phyloP scores from a whole-genome alignment of 2,329 filamentous ascomycete genomes.

The Epichloe brachyelytri region DNA sequence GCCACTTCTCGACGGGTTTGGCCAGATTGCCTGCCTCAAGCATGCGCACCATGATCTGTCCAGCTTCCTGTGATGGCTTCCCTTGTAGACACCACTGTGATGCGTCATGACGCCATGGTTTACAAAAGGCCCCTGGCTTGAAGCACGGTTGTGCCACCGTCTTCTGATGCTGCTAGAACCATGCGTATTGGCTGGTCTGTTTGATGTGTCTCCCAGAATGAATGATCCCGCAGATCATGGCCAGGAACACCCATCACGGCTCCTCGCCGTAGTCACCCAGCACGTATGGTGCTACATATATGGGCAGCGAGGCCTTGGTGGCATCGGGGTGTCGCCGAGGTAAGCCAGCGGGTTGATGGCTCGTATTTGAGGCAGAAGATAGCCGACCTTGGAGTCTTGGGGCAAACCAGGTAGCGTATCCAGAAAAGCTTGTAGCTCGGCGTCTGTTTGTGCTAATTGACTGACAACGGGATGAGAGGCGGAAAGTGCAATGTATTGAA shows the following conservation, averaged over 20 bases:
- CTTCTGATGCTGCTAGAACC: conserved; percentile 44
- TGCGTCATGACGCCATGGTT: conserved; percentile 55
- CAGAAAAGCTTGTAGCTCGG: conserved; percentile 54
- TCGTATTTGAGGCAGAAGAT: conserved; percentile 46
- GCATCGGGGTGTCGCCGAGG: conserved; percentile 34
- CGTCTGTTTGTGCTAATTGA: conserved; percentile 44
- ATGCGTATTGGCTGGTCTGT: conserved; percentile 45
- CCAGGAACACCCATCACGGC: conserved; percentile 88
- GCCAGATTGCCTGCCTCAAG: conserved; percentile 45
- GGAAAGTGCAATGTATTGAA: conserved; percentile 72
- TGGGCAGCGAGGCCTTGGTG: conserved; percentile 47
- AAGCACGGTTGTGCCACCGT: conserved; percentile 31
- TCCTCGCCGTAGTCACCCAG: conserved; percentile 71
- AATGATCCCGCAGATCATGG: conserved; percentile 66
- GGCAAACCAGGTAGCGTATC: conserved; percentile 45
- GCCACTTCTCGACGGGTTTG: conserved; percentile 57
- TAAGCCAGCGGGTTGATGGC: conserved; percentile 55
- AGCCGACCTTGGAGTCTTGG: conserved; percentile 51
- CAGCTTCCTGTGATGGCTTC: conserved; percentile 49
- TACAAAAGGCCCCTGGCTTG: conserved; percentile 46
- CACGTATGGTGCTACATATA: conserved; percentile 78
- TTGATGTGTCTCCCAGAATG: conserved; percentile 66
- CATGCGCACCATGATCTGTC: conserved; percentile 43
- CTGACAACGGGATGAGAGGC: conserved; percentile 57
- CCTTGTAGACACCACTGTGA: conserved; percentile 51